phyloP scores from a whole-genome alignment of 192 early-diverging fungal species.

The Coemansia guatemalensis region DNA sequence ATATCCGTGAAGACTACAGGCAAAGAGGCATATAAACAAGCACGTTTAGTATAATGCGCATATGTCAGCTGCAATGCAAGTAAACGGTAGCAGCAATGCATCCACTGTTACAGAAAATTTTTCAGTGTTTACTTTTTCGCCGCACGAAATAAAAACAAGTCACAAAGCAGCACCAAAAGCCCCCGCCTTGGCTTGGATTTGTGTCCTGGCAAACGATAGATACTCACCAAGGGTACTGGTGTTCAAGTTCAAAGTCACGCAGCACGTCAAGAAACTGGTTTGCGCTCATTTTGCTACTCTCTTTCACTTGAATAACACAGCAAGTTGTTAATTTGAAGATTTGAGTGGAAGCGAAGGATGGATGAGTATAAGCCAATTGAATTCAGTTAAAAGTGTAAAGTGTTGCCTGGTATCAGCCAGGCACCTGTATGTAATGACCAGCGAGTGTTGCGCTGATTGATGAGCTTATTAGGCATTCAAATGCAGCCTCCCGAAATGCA shows the following conservation, averaged over 20 bases:
- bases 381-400: not conserved
- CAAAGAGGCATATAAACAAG: not conserved
- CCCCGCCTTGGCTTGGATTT: not conserved
- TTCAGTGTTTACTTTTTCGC: not conserved
- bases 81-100: not conserved
- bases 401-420: not conserved
- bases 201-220: not conserved
- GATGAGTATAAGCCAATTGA: not conserved
- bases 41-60: not conserved
- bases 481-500: not conserved
- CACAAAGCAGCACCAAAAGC: not conserved
- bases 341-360: not conserved
- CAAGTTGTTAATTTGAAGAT: not conserved
- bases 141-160: not conserved
- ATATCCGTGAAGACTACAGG: slow-evolving; percentile 34
- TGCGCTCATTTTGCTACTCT: slow-evolving; percentile 23
- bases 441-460: not conserved
- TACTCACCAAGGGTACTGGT: slow-evolving; percentile 47
- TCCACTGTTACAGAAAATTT: not conserved
- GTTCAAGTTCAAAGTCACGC: slow-evolving; percentile 35
- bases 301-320: not conserved
- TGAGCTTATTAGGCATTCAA: slow-evolving; percentile 1
- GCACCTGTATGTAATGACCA: not conserved
- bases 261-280: slow-evolving; percentile 41
- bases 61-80: not conserved